These are phyloP conservation scores for Botrytis sinoallii DNA, from an alignment of 2,329 filamentous ascomycete genomes.

Conservation along the genomic window DNA sequence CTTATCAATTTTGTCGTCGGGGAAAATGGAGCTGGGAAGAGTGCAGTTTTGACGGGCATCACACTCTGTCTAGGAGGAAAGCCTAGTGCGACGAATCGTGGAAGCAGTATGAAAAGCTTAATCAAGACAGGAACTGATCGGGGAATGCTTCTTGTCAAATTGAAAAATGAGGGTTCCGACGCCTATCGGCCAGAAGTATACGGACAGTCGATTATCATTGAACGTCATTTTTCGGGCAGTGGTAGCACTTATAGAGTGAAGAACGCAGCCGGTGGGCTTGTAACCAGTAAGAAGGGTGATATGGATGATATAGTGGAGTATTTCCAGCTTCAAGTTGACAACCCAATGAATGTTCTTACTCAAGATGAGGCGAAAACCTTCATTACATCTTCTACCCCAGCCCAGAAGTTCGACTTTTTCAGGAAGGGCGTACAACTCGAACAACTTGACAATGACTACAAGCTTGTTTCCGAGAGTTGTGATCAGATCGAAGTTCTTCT, in stretches of 20 bases:
- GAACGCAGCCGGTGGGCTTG: conserved; percentile 61
- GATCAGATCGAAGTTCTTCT: conserved; percentile 69
- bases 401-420: conserved; percentile 95
- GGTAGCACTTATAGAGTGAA: conserved; percentile 85
- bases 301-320: conserved; percentile 92
- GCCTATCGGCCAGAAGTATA: conserved; percentile 82
- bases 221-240: conserved; percentile 75
- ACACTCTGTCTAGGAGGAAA: conserved; percentile 95
- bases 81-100: conserved; percentile 87
- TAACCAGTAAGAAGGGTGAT: conserved; percentile 82
- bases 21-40: conserved; percentile 97
- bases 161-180: conserved; percentile 85
- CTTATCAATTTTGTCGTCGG: conserved; percentile 98
- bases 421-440: conserved; percentile 92
- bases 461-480: conserved; percentile 73
- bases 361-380: conserved; percentile 96
- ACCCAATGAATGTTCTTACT: conserved; percentile 91
- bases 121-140: conserved; percentile 85
- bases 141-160: conserved; percentile 72
- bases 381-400: conserved; percentile 75
- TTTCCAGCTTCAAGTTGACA: conserved; percentile 91
- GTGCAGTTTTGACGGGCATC: conserved; percentile 87
- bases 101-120: conserved; percentile 81
- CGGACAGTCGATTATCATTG: conserved; percentile 82
- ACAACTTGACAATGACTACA: conserved; percentile 87